Evolutionary conservation across 352 stramenopile species (phyloP), one percentile per base, ranked within the genome.

Genomic region (Phytophthora constricta): DNA sequence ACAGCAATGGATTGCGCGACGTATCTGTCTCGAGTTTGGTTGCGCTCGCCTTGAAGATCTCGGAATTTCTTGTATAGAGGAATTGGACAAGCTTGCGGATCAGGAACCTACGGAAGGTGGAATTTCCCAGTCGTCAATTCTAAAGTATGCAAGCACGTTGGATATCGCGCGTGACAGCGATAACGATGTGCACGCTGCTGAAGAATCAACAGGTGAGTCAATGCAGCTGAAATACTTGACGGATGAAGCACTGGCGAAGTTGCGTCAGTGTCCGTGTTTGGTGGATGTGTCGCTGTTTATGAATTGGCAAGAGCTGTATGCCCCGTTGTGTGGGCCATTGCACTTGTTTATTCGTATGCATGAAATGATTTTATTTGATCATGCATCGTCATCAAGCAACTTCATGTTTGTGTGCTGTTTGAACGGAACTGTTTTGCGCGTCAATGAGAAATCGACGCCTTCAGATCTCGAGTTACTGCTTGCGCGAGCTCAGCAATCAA

Each of bases 341-440:
- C 80, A 73, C 60, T 67, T 58, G 39, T 93, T 93, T 81, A 72
- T 93, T 75, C 72, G 79, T 57, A 72, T 83, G 84, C 80, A 93
- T 90, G 86, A 93, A 71, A 87, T 91, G 82, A 90, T 91, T 76
- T 52, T 82, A 53, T 26, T 77, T 89, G 85, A 93, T 91, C 83
- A 91, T 90, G 85, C 70, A 65, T 58, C 68, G 4, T 55, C 70
- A 22, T 69, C 74, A 47, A 77, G 58, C 65, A 74, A 65, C 42
- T 74, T 86, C 41, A 72, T 80, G 65, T 86, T 90, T 78, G 70
- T 93, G 45, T 87, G 68, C 61, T 90, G 80, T 74, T 76, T 78
- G 65, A 87, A 92, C 57, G 80, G 79, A 56, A 60, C 56, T 26
- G 72, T 92, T 50, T 33, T 91, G 43, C 81, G 82, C 41, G 70